Evolutionary conservation across 305 asterid species (phyloP).

Genomic region (Fraxinus sp.): DNA sequence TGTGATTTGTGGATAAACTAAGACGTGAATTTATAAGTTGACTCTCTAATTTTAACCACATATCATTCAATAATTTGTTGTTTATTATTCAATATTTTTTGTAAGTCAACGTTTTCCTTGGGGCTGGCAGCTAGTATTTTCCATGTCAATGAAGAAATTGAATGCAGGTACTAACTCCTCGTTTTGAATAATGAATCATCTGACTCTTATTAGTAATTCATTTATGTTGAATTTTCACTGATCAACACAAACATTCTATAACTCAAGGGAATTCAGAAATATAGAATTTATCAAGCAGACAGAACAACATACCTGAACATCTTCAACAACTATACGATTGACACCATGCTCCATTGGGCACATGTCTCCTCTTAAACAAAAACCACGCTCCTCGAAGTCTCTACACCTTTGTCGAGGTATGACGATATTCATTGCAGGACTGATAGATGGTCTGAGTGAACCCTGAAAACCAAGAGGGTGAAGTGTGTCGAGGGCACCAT

Average conservation of each 20-base stretch:
- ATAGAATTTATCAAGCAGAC: neutral
- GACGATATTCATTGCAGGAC: conserved; percentile 62
- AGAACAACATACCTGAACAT: conserved; percentile 77
- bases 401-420: conserved; percentile 83
- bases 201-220: neutral
- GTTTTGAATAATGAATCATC: conserved; percentile 7
- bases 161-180: neutral
- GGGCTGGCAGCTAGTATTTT: conserved; percentile 18
- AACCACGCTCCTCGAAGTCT: conserved; percentile 99
- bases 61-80: neutral
- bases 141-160: neutral
- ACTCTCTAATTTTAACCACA: neutral
- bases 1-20: neutral
- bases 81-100: neutral
- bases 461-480: conserved; percentile 80
- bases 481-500: conserved; percentile 80
- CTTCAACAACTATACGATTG: conserved; percentile 93
- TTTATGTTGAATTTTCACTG: neutral
- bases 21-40: neutral
- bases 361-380: conserved; percentile 98
- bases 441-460: conserved; percentile 56
- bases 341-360: conserved; percentile 99
- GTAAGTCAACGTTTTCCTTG: neutral
- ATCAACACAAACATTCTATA: conserved; percentile 13
- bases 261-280: conserved; percentile 9